These are phyloP conservation scores for Rhododendron henanense DNA, from an alignment of 148 eudicot species.

Conservation along the genomic window DNA sequence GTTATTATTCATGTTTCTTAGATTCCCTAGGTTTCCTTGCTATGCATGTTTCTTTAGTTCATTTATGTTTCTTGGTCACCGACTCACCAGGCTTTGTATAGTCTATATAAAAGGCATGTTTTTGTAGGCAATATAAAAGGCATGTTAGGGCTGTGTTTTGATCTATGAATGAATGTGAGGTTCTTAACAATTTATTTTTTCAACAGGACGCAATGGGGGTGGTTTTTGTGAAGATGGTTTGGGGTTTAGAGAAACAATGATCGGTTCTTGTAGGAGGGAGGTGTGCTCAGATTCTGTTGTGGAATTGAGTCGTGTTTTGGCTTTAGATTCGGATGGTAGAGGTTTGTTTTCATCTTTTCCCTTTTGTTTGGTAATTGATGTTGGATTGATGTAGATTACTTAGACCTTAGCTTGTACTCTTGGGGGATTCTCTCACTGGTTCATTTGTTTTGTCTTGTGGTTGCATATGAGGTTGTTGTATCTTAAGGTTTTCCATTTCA, in stretches of 20 bases:
- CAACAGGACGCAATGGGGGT: conserved; percentile 23
- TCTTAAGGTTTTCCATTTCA: not conserved
- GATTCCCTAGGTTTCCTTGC: not conserved
- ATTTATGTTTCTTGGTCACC: not conserved
- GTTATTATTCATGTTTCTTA: not conserved
- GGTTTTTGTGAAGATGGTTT: conserved; percentile 34
- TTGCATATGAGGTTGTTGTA: not conserved
- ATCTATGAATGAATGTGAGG: not conserved
- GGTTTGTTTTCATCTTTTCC: conserved; percentile 38
- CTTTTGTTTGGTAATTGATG: not conserved
- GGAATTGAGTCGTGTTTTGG: conserved; percentile 25
- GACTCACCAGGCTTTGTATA: not conserved
- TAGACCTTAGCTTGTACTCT: not conserved
- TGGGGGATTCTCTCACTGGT: not conserved
- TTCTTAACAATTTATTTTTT: not conserved
- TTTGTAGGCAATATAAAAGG: not conserved
- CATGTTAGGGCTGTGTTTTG: not conserved
- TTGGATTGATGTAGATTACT: not conserved
- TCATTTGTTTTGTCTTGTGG: not conserved
- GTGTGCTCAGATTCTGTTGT: conserved; percentile 38
- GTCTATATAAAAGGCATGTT: not conserved
- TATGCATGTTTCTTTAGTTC: not conserved
- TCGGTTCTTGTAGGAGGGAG: conserved; percentile 68
- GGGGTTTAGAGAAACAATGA: conserved; percentile 28
- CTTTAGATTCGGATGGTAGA: conserved; percentile 30